phyloP scores from a whole-genome alignment of 139 green algal genomes.

The Chara braunii region DNA sequence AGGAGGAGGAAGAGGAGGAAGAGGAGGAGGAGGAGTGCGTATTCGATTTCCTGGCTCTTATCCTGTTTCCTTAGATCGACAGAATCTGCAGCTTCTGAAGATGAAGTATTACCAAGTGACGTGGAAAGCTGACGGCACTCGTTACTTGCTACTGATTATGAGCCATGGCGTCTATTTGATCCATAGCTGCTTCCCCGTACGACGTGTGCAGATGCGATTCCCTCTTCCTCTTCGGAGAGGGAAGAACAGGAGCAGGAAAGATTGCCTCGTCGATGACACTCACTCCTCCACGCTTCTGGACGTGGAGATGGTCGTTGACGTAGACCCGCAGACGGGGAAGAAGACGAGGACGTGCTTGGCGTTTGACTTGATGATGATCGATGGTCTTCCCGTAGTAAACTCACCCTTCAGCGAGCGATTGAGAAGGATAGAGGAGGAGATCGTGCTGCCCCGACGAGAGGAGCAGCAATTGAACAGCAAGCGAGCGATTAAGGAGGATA shows the following conservation, averaged over 20 bases:
- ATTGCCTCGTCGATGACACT: too few species aligned
- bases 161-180: slow-evolving; percentile 78
- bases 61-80: neutral
- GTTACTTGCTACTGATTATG: slow-evolving; percentile 83
- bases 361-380: slow-evolving; percentile 79
- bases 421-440: too few species aligned
- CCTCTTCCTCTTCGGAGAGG: too few species aligned
- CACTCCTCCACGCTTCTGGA: slow-evolving; percentile 91
- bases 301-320: slow-evolving; percentile 93
- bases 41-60: neutral
- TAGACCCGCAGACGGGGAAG: slow-evolving; percentile 19
- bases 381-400: too few species aligned
- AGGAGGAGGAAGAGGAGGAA: neutral
- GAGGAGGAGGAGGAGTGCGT: neutral
- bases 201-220: too few species aligned
- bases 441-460: too few species aligned
- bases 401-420: too few species aligned
- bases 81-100: slow-evolving; percentile 21
- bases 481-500: too few species aligned
- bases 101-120: slow-evolving; percentile 65
- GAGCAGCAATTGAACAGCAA: too few species aligned
- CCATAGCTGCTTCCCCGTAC: too few species aligned
- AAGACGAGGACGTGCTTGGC: slow-evolving; percentile 48
- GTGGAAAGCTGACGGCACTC: slow-evolving; percentile 95
- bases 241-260: too few species aligned